A percentile compares a stretch with the other conserved stretches of the same genome.
Evolutionary conservation across 352 stramenopile species (phyloP).

Genomic region (Globisporangium abappressorium): DNA sequence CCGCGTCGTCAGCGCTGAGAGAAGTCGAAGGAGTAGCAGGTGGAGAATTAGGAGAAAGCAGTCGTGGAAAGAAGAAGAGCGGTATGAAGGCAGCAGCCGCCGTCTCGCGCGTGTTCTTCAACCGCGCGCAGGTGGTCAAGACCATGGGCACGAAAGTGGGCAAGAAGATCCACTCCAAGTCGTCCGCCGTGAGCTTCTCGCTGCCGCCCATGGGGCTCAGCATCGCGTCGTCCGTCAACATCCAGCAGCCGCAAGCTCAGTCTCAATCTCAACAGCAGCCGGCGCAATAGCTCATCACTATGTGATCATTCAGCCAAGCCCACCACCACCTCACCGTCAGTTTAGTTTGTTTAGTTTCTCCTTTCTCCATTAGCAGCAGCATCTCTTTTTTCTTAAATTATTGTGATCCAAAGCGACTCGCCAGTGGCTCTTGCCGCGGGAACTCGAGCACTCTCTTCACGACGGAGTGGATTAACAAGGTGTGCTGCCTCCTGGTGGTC

Average conservation of each 20-base stretch:
- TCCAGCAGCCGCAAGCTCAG: slow-evolving; percentile 28
- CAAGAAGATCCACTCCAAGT: slow-evolving; percentile 59
- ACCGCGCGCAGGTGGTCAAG: slow-evolving; percentile 53
- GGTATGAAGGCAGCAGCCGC: slow-evolving; percentile 21
- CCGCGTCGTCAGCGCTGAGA: background rate
- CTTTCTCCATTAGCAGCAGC: background rate
- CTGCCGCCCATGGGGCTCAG: slow-evolving; percentile 65
- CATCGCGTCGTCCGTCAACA: slow-evolving; percentile 49
- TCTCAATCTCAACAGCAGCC: slow-evolving; percentile 24
- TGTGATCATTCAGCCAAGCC: background rate
- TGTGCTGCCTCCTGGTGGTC: too few species aligned
- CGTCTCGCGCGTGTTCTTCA: slow-evolving; percentile 50
- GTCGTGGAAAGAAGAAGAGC: slow-evolving; percentile 9
- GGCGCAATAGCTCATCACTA: background rate
- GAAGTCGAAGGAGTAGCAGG: background rate
- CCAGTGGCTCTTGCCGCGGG: too few species aligned
- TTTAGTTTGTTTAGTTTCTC: background rate
- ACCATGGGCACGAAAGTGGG: slow-evolving; percentile 55
- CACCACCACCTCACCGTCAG: background rate
- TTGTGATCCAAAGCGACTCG: background rate
- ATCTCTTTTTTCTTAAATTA: background rate
- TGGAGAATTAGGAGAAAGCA: slow-evolving; percentile 8
- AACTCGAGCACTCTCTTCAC: too few species aligned
- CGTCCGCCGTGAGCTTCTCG: slow-evolving; percentile 60
- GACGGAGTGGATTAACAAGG: too few species aligned